Percentiles rank a stretch among this genome's conserved stretches.
Evolutionary conservation across 164 flowering plant genomes (phyloP).

Genomic region (Vitis vinifera): ASM3070453v1 NC_081816.1:15592001-15592500

Average conservation of each 20-base stretch:
- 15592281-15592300: not conserved
- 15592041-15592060: no score
- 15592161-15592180: no score
- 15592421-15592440: not conserved
- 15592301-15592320: conserved; percentile 46
- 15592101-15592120: no score
- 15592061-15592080: no score
- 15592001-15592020: no score
- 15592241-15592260: not conserved
- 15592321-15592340: conserved; percentile 71
- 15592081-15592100: no score
- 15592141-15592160: no score
- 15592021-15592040: no score
- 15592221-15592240: not conserved
- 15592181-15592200: not conserved
- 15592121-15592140: no score
- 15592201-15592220: not conserved
- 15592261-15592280: not conserved
- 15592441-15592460: conserved; percentile 29
- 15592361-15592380: conserved; percentile 52
- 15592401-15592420: conserved; percentile 21
- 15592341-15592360: conserved; percentile 42
- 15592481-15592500: conserved; percentile 33
- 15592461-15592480: conserved; percentile 27
- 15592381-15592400: conserved; percentile 23